These are phyloP conservation scores for Setomelanomma holmii DNA, from an alignment of 2,329 filamentous ascomycete genomes.

Conservation along the genomic window DNA sequence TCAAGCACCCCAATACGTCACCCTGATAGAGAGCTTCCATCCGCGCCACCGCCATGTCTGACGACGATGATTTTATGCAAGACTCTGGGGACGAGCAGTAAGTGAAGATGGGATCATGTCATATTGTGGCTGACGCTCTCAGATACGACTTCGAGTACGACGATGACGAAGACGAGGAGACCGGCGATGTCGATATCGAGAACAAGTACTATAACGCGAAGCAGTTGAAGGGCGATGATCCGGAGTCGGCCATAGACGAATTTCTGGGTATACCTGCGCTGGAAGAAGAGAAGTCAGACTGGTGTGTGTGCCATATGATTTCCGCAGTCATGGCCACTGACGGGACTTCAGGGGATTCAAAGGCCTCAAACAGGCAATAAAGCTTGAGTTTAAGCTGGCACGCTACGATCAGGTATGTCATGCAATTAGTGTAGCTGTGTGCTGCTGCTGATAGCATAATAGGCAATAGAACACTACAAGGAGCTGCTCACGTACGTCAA, in stretches of 20 bases:
- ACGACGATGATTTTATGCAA: constrained; percentile 92
- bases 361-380: constrained; percentile 96
- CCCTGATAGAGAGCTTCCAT: neutral
- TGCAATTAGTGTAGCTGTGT: neutral
- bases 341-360: constrained; percentile 76
- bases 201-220: constrained; percentile 99
- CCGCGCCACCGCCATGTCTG: constrained; percentile 68
- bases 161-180: constrained; percentile 87
- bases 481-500: constrained; percentile 98
- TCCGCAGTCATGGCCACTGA: constrained; percentile 21
- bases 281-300: constrained; percentile 92
- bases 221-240: constrained; percentile 87
- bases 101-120: constrained; percentile 22
- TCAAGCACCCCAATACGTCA: neutral
- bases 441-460: constrained; percentile 26
- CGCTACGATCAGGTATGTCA: constrained; percentile 76
- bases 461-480: constrained; percentile 91
- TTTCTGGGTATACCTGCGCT: constrained; percentile 87
- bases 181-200: constrained; percentile 91
- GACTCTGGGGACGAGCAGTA: constrained; percentile 88
- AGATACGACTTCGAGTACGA: constrained; percentile 98
- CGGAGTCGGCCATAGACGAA: constrained; percentile 87
- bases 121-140: constrained; percentile 25
- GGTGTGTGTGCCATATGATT: constrained; percentile 57
- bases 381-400: constrained; percentile 93